A percentile compares a stretch with the other conserved stretches of the same genome.
phyloP scores from a whole-genome alignment of 768 basidiomycete genomes.

The Leucocoprinus leucothites region DNA sequence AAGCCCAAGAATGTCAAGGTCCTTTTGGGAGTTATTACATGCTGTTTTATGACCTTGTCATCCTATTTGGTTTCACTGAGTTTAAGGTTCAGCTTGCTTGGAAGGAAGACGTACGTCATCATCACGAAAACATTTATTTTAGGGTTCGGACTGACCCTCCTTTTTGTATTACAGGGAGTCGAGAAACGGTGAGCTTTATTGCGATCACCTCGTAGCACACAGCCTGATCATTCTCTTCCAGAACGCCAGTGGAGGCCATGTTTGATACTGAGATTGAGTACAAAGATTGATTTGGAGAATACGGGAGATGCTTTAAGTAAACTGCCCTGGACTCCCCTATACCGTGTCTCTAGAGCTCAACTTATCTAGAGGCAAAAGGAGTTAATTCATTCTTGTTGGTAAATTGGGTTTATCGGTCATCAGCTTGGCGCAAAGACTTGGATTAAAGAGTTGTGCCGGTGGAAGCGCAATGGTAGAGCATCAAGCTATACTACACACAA shows the following conservation, averaged over 20 bases:
- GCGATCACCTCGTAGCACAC: too few species aligned
- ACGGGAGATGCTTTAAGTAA: too few species aligned
- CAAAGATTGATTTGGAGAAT: background rate
- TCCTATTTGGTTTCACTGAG: slow-evolving; percentile 17
- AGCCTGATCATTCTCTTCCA: background rate
- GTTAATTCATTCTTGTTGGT: too few species aligned
- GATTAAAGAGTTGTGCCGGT: too few species aligned
- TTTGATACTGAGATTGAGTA: slow-evolving; percentile 4
- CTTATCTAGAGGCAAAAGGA: too few species aligned
- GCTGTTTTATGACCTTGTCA: slow-evolving; percentile 17
- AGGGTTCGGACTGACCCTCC: background rate
- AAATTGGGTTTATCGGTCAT: too few species aligned
- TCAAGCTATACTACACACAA: too few species aligned
- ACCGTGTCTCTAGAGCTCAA: too few species aligned
- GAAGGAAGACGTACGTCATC: slow-evolving; percentile 12
- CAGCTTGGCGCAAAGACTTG: too few species aligned
- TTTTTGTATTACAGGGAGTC: slow-evolving; percentile 12
- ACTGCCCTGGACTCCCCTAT: too few species aligned
- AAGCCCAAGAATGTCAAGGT: background rate
- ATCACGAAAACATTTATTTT: background rate
- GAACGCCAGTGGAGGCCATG: background rate
- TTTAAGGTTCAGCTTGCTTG: slow-evolving; percentile 17
- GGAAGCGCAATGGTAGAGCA: too few species aligned
- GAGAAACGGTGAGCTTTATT: slow-evolving; percentile 13
- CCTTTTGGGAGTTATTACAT: slow-evolving; percentile 11